phyloP scores from a whole-genome alignment of 2,329 filamentous ascomycete genomes.

The Cladobotryum mycophilum region DNA sequence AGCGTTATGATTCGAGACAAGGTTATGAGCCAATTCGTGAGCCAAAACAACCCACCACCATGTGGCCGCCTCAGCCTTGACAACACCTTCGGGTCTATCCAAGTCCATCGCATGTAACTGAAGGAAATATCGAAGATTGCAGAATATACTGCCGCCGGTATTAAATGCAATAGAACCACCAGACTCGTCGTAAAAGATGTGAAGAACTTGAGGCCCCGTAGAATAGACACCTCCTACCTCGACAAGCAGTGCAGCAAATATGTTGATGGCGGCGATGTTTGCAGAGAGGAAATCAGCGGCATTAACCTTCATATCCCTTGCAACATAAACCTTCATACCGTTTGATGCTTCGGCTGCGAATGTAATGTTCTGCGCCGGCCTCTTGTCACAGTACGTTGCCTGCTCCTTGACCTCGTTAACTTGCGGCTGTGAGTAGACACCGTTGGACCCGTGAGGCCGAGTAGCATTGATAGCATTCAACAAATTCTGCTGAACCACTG shows the following conservation, averaged over 20 bases:
- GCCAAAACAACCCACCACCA: constrained; percentile 97
- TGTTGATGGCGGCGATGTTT: constrained; percentile 57
- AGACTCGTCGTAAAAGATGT: constrained; percentile 78
- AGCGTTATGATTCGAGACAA: constrained; percentile 70
- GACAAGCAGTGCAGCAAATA: constrained; percentile 62
- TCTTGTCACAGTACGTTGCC: constrained; percentile 78
- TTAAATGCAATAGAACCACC: constrained; percentile 93
- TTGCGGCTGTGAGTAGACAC: constrained; percentile 65
- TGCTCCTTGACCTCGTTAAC: constrained; percentile 74
- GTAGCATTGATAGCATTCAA: constrained; percentile 73
- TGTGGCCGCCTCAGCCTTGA: constrained; percentile 61
- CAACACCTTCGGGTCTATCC: constrained; percentile 31
- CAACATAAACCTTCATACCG: constrained; percentile 68
- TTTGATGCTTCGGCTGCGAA: constrained; percentile 64
- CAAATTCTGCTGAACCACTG: constrained; percentile 62
- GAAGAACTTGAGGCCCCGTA: constrained; percentile 61
- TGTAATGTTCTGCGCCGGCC: constrained; percentile 64
- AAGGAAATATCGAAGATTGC: constrained; percentile 82
- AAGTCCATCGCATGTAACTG: constrained; percentile 62
- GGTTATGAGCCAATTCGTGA: constrained; percentile 92
- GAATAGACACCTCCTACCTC: constrained; percentile 69
- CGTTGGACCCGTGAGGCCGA: constrained; percentile 66
- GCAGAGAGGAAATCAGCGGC: constrained; percentile 49
- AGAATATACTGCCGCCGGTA: constrained; percentile 78
- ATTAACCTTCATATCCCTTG: constrained; percentile 45